Percentiles rank a stretch among this genome's conserved stretches.
Conservation (phyloP, 495 filamentous ascomycete species). For the Diplogelasinospora grovesii region DNA sequence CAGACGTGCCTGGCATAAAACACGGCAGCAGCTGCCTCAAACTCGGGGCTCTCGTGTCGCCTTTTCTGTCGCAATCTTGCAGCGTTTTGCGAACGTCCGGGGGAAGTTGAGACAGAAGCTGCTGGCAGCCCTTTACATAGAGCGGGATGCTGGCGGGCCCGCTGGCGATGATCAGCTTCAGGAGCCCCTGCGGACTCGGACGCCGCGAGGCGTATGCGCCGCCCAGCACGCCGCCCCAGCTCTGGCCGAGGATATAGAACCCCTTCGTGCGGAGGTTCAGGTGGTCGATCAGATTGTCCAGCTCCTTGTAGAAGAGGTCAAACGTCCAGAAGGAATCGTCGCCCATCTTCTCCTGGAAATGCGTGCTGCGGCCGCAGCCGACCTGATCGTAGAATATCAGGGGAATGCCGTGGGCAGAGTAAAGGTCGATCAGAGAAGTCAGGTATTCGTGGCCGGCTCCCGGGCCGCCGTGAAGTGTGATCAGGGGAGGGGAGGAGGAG, state of each 20-base stretch:
- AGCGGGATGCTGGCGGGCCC: conserved; percentile 5
- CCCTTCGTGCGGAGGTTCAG: conserved; percentile 26
- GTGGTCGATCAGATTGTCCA: conserved; percentile 41
- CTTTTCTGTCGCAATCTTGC: conserved; percentile 7
- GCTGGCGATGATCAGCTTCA: neutral
- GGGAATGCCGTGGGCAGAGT: conserved; percentile 25
- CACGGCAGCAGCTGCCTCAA: conserved; percentile 31
- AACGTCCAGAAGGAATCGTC: conserved; percentile 42
- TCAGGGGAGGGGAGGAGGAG: neutral
- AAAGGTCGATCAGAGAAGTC: conserved; percentile 25
- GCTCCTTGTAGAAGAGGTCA: conserved; percentile 34
- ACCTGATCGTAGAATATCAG: conserved; percentile 51
- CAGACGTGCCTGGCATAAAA: conserved; percentile 40
- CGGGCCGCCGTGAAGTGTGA: conserved; percentile 41
- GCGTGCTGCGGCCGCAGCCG: conserved; percentile 41
- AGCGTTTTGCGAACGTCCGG: conserved; percentile 2
- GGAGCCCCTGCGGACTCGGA: neutral
- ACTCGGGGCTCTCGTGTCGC: no score
- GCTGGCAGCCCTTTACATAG: neutral
- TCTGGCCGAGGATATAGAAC: conserved; percentile 41
- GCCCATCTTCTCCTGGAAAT: conserved; percentile 35
- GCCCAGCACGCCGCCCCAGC: conserved; percentile 48
- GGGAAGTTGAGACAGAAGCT: neutral
- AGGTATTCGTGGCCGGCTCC: conserved; percentile 39
- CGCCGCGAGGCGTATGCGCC: conserved; percentile 18